Conservation (phyloP, 2,329 filamentous ascomycete species). For the Calonectria honghensis region DNA sequence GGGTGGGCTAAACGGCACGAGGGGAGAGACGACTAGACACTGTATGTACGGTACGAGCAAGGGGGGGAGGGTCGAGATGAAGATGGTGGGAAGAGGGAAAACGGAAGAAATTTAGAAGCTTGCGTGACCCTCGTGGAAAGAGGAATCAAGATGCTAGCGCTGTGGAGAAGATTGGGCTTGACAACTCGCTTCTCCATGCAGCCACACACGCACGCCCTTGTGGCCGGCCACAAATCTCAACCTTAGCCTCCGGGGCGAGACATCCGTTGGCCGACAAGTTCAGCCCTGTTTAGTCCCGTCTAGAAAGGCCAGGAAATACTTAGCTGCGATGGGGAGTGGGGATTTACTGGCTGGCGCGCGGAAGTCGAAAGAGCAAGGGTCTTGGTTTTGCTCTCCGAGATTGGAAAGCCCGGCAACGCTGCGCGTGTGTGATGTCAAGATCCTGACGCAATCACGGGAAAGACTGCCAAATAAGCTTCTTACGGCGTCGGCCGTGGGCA, state of each 20-base stretch:
- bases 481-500: neutral
- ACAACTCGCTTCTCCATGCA: neutral
- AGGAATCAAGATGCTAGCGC: conserved; percentile 6
- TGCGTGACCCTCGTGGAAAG: neutral
- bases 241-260: conserved; percentile 2
- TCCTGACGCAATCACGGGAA: neutral
- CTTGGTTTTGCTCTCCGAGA: neutral
- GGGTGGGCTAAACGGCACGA: neutral
- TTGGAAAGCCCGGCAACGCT: neutral
- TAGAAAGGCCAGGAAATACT: neutral
- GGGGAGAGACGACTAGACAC: neutral
- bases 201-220: neutral
- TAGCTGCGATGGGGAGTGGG: neutral
- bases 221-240: neutral
- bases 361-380: neutral
- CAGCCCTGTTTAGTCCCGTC: neutral
- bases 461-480: neutral
- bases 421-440: neutral
- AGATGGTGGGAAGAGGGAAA: neutral
- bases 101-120: neutral
- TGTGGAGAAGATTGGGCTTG: neutral
- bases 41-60: neutral
- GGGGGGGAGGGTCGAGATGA: neutral
- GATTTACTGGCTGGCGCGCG: neutral
- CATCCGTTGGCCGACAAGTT: neutral